A percentile compares a stretch with the other conserved stretches of the same genome.
phyloP scores from a whole-genome alignment of 2,329 filamentous ascomycete genomes.

The Cladosporium halotolerans region DNA sequence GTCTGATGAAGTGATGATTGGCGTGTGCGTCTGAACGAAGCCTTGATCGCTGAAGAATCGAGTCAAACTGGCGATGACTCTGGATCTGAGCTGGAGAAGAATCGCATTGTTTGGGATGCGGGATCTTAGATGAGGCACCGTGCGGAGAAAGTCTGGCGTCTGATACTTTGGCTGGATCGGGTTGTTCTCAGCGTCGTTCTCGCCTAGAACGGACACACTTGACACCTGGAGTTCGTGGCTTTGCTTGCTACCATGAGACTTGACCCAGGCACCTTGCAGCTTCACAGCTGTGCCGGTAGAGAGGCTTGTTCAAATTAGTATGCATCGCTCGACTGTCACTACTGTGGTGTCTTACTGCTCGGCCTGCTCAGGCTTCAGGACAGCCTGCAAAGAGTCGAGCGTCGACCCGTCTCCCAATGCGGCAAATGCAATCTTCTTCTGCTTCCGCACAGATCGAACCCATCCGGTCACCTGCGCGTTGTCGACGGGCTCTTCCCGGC shows the following conservation, averaged over 20 bases:
- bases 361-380: slow-evolving; percentile 65
- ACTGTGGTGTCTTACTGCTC: slow-evolving; percentile 58
- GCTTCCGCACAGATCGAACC: slow-evolving; percentile 76
- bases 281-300: slow-evolving; percentile 75
- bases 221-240: slow-evolving; percentile 74
- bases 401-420: slow-evolving; percentile 84
- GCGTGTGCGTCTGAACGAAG: slow-evolving; percentile 82
- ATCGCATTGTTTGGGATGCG: slow-evolving; percentile 76
- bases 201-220: slow-evolving; percentile 63
- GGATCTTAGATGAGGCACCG: slow-evolving; percentile 77
- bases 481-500: slow-evolving; percentile 21
- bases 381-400: slow-evolving; percentile 69
- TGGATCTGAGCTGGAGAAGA: slow-evolving; percentile 75
- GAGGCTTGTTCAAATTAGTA: slow-evolving; percentile 49
- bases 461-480: slow-evolving; percentile 59
- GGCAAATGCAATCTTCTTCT: slow-evolving; percentile 78
- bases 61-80: slow-evolving; percentile 65
- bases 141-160: slow-evolving; percentile 78
- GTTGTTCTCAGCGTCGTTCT: slow-evolving; percentile 79
- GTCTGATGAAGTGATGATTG: slow-evolving; percentile 92
- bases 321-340: background rate
- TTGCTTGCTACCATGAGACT: slow-evolving; percentile 61
- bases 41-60: slow-evolving; percentile 66
- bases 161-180: slow-evolving; percentile 97
- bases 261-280: slow-evolving; percentile 69